These are phyloP conservation scores for Exophiala aquamarina DNA, from an alignment of 2,329 filamentous ascomycete species.

Conservation along the genomic window DNA sequence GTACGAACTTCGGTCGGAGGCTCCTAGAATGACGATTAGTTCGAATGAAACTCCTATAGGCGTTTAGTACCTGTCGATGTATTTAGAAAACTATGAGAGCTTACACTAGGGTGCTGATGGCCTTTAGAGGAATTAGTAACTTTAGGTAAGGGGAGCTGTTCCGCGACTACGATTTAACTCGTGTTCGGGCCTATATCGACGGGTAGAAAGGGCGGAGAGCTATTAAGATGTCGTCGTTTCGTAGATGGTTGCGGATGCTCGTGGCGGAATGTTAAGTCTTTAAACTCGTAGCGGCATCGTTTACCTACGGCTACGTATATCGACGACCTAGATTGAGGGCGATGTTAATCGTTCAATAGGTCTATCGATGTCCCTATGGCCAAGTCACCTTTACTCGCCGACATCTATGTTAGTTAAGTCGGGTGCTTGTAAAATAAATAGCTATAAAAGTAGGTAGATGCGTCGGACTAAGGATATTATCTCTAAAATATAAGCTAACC, in stretches of 20 bases:
- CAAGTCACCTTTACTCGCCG: too few relatives aligned
- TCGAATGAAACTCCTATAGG: not conserved
- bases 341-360: not conserved
- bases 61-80: slow-evolving; percentile 1
- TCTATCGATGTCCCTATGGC: too few relatives aligned
- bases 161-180: not conserved
- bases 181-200: not conserved
- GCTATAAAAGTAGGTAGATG: too few relatives aligned
- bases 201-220: not conserved
- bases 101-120: not conserved
- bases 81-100: slow-evolving; percentile 2
- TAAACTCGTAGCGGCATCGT: not conserved
- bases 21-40: not conserved
- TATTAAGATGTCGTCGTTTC: slow-evolving; percentile 2
- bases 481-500: too few relatives aligned
- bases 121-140: not conserved
- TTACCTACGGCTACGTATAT: not conserved
- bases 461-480: too few relatives aligned
- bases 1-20: not conserved
- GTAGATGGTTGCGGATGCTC: not conserved
- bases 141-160: slow-evolving; percentile 1
- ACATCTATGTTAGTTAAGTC: too few relatives aligned
- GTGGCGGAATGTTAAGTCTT: not conserved
- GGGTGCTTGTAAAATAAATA: too few relatives aligned
- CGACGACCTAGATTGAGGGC: not conserved